A percentile compares a stretch with the other conserved stretches of the same genome.
Evolutionary conservation across 192 early-diverging fungal genomes (phyloP).

Genomic region (Coemansia sp.): DNA sequence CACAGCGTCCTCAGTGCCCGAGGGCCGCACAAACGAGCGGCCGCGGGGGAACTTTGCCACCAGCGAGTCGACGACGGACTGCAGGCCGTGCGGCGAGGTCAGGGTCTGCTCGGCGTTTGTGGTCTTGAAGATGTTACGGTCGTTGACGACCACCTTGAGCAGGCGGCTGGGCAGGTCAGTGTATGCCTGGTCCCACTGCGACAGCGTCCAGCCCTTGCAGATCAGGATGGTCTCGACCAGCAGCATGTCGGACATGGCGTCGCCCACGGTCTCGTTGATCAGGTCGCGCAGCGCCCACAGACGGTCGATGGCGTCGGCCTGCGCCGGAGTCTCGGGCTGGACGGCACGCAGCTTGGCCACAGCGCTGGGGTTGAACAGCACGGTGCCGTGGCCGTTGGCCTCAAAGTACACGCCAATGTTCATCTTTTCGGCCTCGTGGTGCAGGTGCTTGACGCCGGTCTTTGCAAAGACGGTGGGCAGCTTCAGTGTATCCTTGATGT

Average conservation of each 20-base stretch:
- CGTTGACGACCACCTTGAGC: slow-evolving; percentile 91
- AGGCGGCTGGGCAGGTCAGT: slow-evolving; percentile 92
- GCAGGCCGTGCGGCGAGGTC: slow-evolving; percentile 82
- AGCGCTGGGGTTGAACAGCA: slow-evolving; percentile 88
- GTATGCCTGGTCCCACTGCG: slow-evolving; percentile 92
- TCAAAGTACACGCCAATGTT: slow-evolving; percentile 99
- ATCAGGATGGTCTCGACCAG: slow-evolving; percentile 91
- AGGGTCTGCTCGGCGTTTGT: slow-evolving; percentile 96
- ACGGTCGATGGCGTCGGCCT: slow-evolving; percentile 73
- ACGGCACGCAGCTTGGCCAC: slow-evolving; percentile 54
- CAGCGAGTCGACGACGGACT: slow-evolving; percentile 78
- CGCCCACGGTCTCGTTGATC: slow-evolving; percentile 99
- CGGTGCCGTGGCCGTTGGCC: slow-evolving; percentile 99
- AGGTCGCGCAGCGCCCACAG: slow-evolving; percentile 85
- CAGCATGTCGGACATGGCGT: slow-evolving; percentile 96
- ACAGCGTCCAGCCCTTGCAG: slow-evolving; percentile 74
- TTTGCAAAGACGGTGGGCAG: slow-evolving; percentile 94
- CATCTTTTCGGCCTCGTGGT: slow-evolving; percentile 96
- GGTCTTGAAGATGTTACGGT: slow-evolving; percentile 87
- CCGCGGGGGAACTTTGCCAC: slow-evolving; percentile 84
- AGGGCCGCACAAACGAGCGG: slow-evolving; percentile 95
- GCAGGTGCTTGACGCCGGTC: slow-evolving; percentile 99
- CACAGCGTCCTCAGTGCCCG: slow-evolving; percentile 98
- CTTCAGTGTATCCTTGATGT: slow-evolving; percentile 84
- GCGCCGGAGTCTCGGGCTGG: slow-evolving; percentile 63